Base-by-base conservation (phyloP, 768 basidiomycete species). In the Kwoniella sp. region DNA sequence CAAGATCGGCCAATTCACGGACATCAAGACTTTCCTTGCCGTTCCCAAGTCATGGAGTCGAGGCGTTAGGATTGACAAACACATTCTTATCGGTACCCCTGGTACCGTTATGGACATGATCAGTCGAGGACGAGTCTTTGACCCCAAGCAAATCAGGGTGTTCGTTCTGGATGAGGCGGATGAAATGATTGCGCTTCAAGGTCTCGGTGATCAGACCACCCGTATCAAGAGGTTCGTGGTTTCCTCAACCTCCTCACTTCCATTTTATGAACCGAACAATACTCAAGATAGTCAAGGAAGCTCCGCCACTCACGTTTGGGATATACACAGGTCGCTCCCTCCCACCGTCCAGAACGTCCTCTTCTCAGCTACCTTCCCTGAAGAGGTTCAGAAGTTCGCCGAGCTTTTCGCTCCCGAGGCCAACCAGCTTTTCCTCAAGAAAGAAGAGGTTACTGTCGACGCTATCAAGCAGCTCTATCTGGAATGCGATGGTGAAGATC, bases 141-240 rank as follows among this genome's bases (percentile, higher is more conserved):
- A 98, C 75, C 83, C 89, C 17, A 86, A 85, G 54, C 84, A 88
- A 30, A 86, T 99, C 79, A 92, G 91, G 76, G 91, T 95, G 2
- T 92, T 98, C 62, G 95, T 98, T 2, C 84, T 98, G 8, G 96
- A 99, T 76, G 96, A 99, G 82, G 96, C 96, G 41, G 96, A 99
- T 82, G 96, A 97, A 82, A 98, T 98, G 95, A 84, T 99, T 72
- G 93, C 94, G 77, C 88, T 92, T 75, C 92, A 93, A 79, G 78
- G 81, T 22, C 83, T 98, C 56, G 92, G 93, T 12, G 95, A 98
- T 68, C 94, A 98, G 81, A 94, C 91, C 0, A 82, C 95, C 52
- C 85, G 89, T 58, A 92, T 97, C 52, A 97, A 96, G 82, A 95
- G 94, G 94, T 97, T 79, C 22, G 4, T n/a, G 12, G 38, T 29